These are phyloP conservation scores for Monosporozyma siamensis DNA, from an alignment of 805 yeast species.

Conservation along the genomic window DNA sequence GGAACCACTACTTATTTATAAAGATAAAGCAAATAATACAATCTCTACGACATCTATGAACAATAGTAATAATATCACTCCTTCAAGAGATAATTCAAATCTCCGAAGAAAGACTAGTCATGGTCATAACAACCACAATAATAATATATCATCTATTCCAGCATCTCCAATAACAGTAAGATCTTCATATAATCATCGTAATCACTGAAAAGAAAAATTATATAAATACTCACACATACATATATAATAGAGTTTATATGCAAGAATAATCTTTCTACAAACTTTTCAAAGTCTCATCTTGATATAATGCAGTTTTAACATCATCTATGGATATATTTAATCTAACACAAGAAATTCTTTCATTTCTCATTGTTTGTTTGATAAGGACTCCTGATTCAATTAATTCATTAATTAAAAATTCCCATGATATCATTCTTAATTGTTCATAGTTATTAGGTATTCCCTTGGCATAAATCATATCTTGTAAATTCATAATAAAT, in stretches of 20 bases:
- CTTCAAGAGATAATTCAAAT: not conserved
- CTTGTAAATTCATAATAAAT: constrained; percentile 25
- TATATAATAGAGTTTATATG: not conserved
- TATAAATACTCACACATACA: not conserved
- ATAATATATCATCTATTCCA: not conserved
- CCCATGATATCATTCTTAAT: constrained; percentile 46
- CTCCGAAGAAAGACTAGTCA: not conserved
- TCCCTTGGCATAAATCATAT: constrained; percentile 29
- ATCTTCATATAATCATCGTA: not conserved
- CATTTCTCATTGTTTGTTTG: constrained; percentile 59
- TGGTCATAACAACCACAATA: not conserved
- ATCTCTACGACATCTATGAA: too few relatives aligned
- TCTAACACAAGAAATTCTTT: constrained; percentile 54
- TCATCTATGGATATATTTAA: constrained; percentile 67
- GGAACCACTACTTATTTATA: constrained; percentile 76
- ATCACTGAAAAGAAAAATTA: not conserved
- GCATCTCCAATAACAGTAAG: not conserved
- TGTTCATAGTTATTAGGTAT: constrained; percentile 14
- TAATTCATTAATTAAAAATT: constrained; percentile 52
- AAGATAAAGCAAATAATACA: constrained; percentile 10
- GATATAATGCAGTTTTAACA: constrained; percentile 46
- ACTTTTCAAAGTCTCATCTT: constrained; percentile 40
- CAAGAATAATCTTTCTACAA: constrained; percentile 6
- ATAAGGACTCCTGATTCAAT: constrained; percentile 70
- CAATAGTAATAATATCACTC: not conserved